Base-by-base conservation (phyloP, 495 filamentous ascomycete species). In the Penicillium bovifimosum region DNA sequence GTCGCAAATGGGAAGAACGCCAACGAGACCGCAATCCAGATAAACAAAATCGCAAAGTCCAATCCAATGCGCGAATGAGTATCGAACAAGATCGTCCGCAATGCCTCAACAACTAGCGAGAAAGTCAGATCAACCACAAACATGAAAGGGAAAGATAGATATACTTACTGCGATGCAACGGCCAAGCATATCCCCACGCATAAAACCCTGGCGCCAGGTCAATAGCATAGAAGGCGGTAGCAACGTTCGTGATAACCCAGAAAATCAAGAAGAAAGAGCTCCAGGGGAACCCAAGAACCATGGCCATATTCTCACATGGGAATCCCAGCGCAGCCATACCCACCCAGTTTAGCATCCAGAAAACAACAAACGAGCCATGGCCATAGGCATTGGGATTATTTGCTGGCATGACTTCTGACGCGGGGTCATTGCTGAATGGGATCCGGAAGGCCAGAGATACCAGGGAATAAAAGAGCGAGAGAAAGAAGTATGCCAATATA, bases 281-380 rank as follows among this genome's bases (percentile, higher is more conserved):
- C 80, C 80, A 89, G 0, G 84, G 85, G 48, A 77, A 70, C 0
- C 86, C 85, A 3, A 87, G 60, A 11, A 87, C 56, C 83, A 88
- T 88, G 0, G 79, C 82, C 59, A 85, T 83, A 55, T 88, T 89
- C 72, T 88, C 84, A 52, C 82, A 86, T 0, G 85, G 83, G 4
- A 88, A 68, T 0, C 86, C 84, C 9, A 89, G 60, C 0, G 83
- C 82, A 16, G 72, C 73, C 85, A 89, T 88, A 4, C 86, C 85
- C 1, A 83, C 68, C 66, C 75, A 88, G 55, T 88, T 89, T 14
- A 87, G 64, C 84, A 88, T 87, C 84, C 84, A 88, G 61, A 85
- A 88, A 0, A 88, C 82, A 0, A 79, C 66, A 47, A 89, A 88
- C 0, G 79, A 83, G 11, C 72, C 84, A 16, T 72, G 63, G 3